These are phyloP conservation scores for Pleurotus sapidus DNA, from an alignment of 768 basidiomycete genomes.

Conservation along the genomic window DNA sequence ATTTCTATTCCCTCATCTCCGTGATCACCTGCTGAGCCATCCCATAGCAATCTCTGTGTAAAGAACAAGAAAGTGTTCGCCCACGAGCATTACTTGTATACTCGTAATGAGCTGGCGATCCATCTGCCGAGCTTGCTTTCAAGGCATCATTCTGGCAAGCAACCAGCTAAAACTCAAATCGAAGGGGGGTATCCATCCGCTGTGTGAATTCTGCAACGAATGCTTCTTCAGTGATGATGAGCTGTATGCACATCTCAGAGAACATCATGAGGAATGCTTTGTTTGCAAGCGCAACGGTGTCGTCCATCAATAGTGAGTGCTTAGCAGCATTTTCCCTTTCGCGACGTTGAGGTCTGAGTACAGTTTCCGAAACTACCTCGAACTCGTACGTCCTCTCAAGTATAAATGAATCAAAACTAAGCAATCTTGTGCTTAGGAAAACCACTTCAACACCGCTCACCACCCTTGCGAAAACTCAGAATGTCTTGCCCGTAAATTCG, in stretches of 20 bases:
- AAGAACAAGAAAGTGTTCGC: slow-evolving; percentile 91
- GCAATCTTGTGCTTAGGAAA: slow-evolving; percentile 44
- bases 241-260: slow-evolving; percentile 90
- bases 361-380: slow-evolving; percentile 80
- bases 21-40: not conserved
- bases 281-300: slow-evolving; percentile 83
- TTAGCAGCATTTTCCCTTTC: not conserved
- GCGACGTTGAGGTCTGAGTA: not conserved
- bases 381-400: slow-evolving; percentile 49
- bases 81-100: slow-evolving; percentile 90
- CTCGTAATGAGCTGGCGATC: slow-evolving; percentile 50
- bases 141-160: slow-evolving; percentile 30
- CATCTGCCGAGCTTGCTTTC: slow-evolving; percentile 74
- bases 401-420: not conserved
- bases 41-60: slow-evolving; percentile 77
- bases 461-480: slow-evolving; percentile 69
- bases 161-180: slow-evolving; percentile 46
- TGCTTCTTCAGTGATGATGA: slow-evolving; percentile 94
- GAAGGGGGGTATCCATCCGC: slow-evolving; percentile 72
- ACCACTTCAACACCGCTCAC: slow-evolving; percentile 74
- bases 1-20: not conserved
- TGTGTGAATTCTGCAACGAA: slow-evolving; percentile 89
- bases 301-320: slow-evolving; percentile 80
- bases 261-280: slow-evolving; percentile 95
- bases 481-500: slow-evolving; percentile 88